Evolutionary conservation across 169 alveolate genomes (phyloP), one percentile per base, ranked within the genome.

Genomic region (Cryptosporidium ryanae): DNA sequence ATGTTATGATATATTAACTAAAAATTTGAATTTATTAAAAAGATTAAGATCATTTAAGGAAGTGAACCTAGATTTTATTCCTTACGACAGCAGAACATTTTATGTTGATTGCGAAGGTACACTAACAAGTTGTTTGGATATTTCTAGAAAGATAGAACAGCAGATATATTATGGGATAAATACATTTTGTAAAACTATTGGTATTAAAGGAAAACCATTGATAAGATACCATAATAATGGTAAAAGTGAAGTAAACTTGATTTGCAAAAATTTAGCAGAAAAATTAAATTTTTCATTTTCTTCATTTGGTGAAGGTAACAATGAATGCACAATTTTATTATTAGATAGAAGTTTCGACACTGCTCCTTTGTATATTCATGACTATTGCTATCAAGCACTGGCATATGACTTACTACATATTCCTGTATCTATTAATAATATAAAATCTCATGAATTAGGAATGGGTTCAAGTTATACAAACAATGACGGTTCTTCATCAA

Each of bases 311-410:
- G 66, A 68, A n/a, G 23, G 50, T 12, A 68, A 32, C 46, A 59
- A 65, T 13, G 93, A 90, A 23, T 89, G 82, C 38, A 34, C 82
- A 13, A 32, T 94, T 32, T 44, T 93, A 31, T 55, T 94, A 32
- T 81, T 94, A 21, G 95, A 93, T 54, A 71, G 96, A 66, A 92
- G 94, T 5, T 67, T 90, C 17, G 96, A 94, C 50, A 71, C 91
- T 21, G 83, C 90, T 34, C 93, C 95, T 23, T 43, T 94, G 49
- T 91, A 90, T 70, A 87, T 92, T n/a, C 96, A 94, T 66, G 96
- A 94, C 38, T 94, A 93, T 44, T 70, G 94, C 2, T 94, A 94
- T 70, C 96, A 94, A 66, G 95, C 96, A 32, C 82, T 94, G 23
- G 91, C 93, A 12, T 94, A 94, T 84, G 96, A 94, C 57, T 65